These are phyloP conservation scores for Echeveria elegans DNA, from an alignment of 164 flowering plant genomes.

Conservation along the genomic window DNA sequence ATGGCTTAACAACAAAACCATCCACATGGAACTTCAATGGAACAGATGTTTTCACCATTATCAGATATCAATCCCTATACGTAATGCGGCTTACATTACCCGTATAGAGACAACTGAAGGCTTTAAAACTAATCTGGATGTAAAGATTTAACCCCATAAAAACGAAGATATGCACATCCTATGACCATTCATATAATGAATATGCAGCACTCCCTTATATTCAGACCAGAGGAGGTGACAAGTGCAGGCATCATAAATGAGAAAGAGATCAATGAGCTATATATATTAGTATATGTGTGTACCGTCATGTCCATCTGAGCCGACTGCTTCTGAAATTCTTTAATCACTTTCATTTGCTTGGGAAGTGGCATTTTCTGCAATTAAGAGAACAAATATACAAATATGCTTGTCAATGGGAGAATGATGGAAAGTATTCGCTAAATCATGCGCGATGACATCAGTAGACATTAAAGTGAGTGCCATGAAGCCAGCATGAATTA, in stretches of 20 bases:
- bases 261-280: neutral
- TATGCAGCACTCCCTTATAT: neutral
- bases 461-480: neutral
- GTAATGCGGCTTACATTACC: neutral
- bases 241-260: neutral
- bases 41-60: neutral
- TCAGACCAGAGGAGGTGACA: neutral
- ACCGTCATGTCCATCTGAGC: slow-evolving; percentile 93
- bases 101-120: too few relatives aligned
- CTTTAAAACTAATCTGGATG: too few relatives aligned
- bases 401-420: neutral
- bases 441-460: neutral
- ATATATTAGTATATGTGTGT: slow-evolving; percentile 4
- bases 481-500: neutral
- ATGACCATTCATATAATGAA: neutral
- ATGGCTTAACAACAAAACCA: neutral
- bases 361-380: slow-evolving; percentile 83
- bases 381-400: slow-evolving; percentile 7
- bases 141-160: too few relatives aligned
- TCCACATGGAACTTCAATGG: neutral
- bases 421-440: neutral
- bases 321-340: slow-evolving; percentile 79
- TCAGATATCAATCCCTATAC: neutral
- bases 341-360: slow-evolving; percentile 69
- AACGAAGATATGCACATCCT: neutral